Evolutionary conservation across 2,329 filamentous ascomycete genomes (phyloP).

Genomic region (Aspergillus tanneri): DNA sequence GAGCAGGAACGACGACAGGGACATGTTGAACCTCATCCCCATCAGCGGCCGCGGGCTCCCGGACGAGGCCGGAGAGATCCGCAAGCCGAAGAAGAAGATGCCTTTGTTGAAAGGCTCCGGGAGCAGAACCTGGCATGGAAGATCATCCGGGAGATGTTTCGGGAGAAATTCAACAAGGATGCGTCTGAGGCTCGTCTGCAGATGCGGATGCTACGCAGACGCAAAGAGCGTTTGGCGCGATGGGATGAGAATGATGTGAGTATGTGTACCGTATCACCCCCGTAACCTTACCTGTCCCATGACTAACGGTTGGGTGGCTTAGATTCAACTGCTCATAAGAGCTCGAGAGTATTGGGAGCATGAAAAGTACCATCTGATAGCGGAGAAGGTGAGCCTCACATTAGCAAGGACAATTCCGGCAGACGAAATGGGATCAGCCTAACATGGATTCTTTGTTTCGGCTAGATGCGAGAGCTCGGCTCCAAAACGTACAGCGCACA

Average conservation of each 20-base stretch:
- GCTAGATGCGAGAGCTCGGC: conserved; percentile 37
- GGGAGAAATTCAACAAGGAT: conserved; percentile 38
- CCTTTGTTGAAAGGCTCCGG: conserved; percentile 39
- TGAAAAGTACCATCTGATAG: conserved; percentile 41
- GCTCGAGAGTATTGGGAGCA: conserved; percentile 39
- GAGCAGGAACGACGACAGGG: conserved; percentile 36
- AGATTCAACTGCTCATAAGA: conserved; percentile 39
- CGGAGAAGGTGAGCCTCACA: conserved; percentile 40
- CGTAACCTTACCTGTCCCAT: conserved; percentile 2
- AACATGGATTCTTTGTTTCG: background rate
- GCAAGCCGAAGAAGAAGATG: conserved; percentile 41
- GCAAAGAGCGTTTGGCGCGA: conserved; percentile 34
- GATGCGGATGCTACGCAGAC: conserved; percentile 42
- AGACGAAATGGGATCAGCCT: background rate
- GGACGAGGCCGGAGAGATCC: conserved; percentile 38
- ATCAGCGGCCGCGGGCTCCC: conserved; percentile 31
- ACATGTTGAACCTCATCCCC: conserved; percentile 26
- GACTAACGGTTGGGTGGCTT: conserved; percentile 14
- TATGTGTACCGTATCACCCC: conserved; percentile 32
- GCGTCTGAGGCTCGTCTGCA: conserved; percentile 42
- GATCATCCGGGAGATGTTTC: conserved; percentile 37
- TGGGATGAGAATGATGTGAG: conserved; percentile 48
- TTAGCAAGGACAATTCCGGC: background rate
- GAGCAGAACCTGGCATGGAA: conserved; percentile 41
- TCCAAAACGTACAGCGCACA: conserved; percentile 35